Evolutionary conservation across 768 basidiomycete genomes (phyloP), one percentile per base, ranked within the genome.

Genomic region (Kwoniella newhampshirensis): DNA sequence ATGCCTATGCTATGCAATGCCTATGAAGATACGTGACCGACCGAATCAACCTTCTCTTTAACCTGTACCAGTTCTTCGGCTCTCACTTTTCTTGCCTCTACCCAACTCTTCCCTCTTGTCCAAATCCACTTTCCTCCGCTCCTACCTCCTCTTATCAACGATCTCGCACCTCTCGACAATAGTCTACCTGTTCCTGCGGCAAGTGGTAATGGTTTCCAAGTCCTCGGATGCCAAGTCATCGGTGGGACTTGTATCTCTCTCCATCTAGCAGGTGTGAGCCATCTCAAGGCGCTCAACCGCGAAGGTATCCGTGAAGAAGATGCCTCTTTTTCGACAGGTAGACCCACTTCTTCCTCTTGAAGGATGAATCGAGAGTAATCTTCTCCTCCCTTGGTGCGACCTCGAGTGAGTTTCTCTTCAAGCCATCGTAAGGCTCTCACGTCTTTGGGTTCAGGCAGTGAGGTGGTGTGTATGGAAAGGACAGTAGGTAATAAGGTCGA

Each of bases 401-500:
- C 56, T 11, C 60, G 46, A 2, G 67, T 43, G 21, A 72, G 59
- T n/a, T 25, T 56, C 3, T 60, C 39, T 49, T 77, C 77, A n/a
- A 76, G 20, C 55, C 65, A 69, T n/a, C 75, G 64, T 1, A 77
- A 58, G 2, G 70, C 15, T 1, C 73, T 54, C 15, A 74, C 73
- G 46, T 77, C 77, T 9, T 57, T 57, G 4, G 66, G 62, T 30
- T 71, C 54, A 20, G 68, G 68, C 27, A 77, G 62, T 2, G 44
- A 20, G 6, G 74, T 74, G 2, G 73, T 75, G 32, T 75, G 59
- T 12, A 77, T 74, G 11, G 77, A 77, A 17, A 76, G 18, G 37
- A 73, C 68, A 13, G 37, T 41, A 17, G 59, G 54, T 6, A 28
- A 13, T 13, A 52, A 43, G 40, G 4, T 30, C n/a, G 9, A 6